Conservation (phyloP, 805 yeast species). For the Ogataea populi-albae region DNA sequence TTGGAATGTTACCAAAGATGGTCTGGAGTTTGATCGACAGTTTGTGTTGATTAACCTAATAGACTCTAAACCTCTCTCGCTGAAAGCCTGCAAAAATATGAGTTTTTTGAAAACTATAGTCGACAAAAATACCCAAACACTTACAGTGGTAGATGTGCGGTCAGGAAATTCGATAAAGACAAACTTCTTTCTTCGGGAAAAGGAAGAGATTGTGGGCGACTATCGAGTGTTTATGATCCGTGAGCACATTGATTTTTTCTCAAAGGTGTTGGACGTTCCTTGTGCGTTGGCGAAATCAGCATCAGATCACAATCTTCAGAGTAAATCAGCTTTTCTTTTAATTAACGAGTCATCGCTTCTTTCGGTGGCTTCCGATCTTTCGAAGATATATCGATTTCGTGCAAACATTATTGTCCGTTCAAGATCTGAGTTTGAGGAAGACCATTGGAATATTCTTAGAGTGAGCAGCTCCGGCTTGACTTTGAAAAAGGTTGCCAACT, state of each 20-base stretch:
- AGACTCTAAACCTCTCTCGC: slow-evolving; percentile 27
- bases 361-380: slow-evolving; percentile 9
- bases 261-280: slow-evolving; percentile 27
- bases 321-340: slow-evolving; percentile 40
- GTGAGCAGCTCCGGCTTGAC: slow-evolving; percentile 14
- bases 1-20: slow-evolving; percentile 32
- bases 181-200: slow-evolving; percentile 1
- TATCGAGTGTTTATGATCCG: slow-evolving; percentile 15
- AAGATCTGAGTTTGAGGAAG: slow-evolving; percentile 36
- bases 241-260: slow-evolving; percentile 29
- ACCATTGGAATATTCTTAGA: slow-evolving; percentile 31
- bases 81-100: slow-evolving; percentile 37
- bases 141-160: slow-evolving; percentile 6
- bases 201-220: slow-evolving; percentile 6
- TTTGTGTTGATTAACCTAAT: slow-evolving; percentile 35
- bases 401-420: slow-evolving; percentile 36
- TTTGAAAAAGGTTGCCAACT: slow-evolving; percentile 27
- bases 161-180: slow-evolving; percentile 7
- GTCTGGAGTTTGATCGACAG: slow-evolving; percentile 40
- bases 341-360: slow-evolving; percentile 32
- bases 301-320: slow-evolving; percentile 22
- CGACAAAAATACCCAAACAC: slow-evolving; percentile 4
- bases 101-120: slow-evolving; percentile 33
- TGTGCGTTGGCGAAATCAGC: slow-evolving; percentile 35
- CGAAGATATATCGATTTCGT: slow-evolving; percentile 29